Evolutionary conservation across 2,329 filamentous ascomycete species (phyloP).

Genomic region (Aspergillus tanneri): DNA sequence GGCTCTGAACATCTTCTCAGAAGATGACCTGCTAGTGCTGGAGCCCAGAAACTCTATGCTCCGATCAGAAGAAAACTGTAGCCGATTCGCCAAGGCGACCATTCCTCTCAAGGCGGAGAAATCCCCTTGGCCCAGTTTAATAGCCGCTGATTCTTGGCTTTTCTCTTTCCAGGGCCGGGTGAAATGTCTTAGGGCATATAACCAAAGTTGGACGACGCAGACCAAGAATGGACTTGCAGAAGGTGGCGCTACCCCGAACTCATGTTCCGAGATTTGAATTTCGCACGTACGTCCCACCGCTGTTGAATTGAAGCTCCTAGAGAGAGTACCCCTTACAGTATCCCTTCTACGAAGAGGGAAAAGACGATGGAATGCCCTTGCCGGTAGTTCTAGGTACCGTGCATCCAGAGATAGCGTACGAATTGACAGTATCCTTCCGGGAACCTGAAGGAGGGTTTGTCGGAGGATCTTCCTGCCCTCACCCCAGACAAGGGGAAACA

Average conservation of each 20-base stretch:
- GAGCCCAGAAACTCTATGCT: too few species aligned
- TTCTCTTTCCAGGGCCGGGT: not conserved
- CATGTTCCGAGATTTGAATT: not conserved
- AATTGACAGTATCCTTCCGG: constrained; percentile 1
- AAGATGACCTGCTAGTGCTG: too few species aligned
- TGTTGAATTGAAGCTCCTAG: not conserved
- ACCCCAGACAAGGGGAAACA: not conserved
- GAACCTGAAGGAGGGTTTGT: not conserved
- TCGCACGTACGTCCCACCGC: not conserved
- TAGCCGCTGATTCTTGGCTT: not conserved
- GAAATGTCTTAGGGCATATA: not conserved
- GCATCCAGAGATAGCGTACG: not conserved
- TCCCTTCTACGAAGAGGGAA: not conserved
- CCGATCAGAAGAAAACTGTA: too few species aligned
- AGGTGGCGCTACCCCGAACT: not conserved
- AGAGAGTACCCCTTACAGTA: not conserved
- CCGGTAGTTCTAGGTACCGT: not conserved
- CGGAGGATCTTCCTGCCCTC: not conserved
- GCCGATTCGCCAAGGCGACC: too few species aligned
- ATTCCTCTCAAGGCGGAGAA: not conserved
- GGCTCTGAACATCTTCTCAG: too few species aligned
- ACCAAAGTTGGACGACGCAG: not conserved
- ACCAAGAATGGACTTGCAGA: not conserved
- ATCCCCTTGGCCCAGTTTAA: not conserved
- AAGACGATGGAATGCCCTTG: not conserved